Evolutionary conservation across 805 yeast genomes (phyloP).

Genomic region (Geotrichum ghanense): DNA sequence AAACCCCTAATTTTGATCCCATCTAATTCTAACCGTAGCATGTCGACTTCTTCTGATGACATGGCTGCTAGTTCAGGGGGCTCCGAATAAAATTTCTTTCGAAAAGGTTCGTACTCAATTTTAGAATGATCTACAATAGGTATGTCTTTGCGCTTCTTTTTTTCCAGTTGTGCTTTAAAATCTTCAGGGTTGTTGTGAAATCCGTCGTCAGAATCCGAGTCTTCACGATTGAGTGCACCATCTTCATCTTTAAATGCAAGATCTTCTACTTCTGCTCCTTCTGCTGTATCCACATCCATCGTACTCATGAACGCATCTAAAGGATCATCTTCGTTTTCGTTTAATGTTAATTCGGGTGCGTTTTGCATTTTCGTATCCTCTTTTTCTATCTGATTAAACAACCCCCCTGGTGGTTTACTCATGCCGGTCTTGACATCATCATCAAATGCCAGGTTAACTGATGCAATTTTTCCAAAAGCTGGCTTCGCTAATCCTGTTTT

Average conservation of each 20-base stretch:
- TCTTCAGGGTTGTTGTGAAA: slow-evolving; percentile 22
- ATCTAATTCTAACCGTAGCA: slow-evolving; percentile 41
- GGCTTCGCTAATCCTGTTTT: neutral
- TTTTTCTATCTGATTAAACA: slow-evolving; percentile 4
- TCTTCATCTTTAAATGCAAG: slow-evolving; percentile 12
- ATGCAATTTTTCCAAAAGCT: slow-evolving; percentile 13
- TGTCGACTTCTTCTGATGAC: slow-evolving; percentile 44
- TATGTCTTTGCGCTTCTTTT: slow-evolving; percentile 35
- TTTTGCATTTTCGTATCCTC: slow-evolving; percentile 4
- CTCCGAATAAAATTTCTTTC: slow-evolving; percentile 52
- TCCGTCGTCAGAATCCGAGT: too few relatives aligned
- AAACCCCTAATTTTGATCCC: slow-evolving; percentile 58
- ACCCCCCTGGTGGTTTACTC: slow-evolving; percentile 5
- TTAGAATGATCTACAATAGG: slow-evolving; percentile 36
- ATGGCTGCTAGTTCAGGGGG: slow-evolving; percentile 40
- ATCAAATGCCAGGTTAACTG: slow-evolving; percentile 9
- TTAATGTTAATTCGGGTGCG: slow-evolving; percentile 13
- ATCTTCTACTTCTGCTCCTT: neutral
- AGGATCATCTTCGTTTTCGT: slow-evolving; percentile 31
- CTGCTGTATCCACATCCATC: slow-evolving; percentile 9
- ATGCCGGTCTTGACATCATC: slow-evolving; percentile 2
- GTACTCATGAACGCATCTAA: slow-evolving; percentile 36
- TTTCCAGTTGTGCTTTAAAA: slow-evolving; percentile 21
- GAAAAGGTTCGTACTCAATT: slow-evolving; percentile 40
- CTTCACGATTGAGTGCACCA: slow-evolving; percentile 18